These are phyloP conservation scores for Ophiocordyceps camponoti-rufipedis DNA, from an alignment of 2,329 filamentous ascomycete species.

Conservation along the genomic window DNA sequence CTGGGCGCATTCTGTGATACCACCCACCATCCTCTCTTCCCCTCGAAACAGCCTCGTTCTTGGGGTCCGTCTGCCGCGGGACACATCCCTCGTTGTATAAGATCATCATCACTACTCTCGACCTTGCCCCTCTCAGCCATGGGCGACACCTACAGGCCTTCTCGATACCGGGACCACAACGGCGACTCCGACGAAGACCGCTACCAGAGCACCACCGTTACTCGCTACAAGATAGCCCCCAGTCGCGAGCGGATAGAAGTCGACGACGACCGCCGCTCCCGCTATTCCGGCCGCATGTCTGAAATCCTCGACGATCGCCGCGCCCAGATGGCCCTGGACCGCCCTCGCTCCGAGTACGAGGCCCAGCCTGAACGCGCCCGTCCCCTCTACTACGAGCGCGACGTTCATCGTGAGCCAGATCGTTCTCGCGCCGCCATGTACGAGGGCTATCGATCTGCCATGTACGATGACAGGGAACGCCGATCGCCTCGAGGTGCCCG, in stretches of 20 bases:
- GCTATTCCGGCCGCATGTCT: conserved; percentile 22
- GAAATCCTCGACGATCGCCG: conserved; percentile 26
- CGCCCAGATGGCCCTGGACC: conserved; percentile 20
- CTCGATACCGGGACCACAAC: conserved; percentile 16
- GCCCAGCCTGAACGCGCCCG: conserved; percentile 18
- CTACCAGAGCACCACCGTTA: conserved; percentile 28
- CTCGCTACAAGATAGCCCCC: conserved; percentile 31
- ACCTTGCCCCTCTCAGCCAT: neutral
- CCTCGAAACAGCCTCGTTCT: neutral
- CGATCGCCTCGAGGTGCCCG: conserved; percentile 18
- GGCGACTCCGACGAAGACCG: conserved; percentile 24
- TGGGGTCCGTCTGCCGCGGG: too few relatives aligned
- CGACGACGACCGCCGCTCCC: conserved; percentile 27
- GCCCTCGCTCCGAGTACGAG: conserved; percentile 31
- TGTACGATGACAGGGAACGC: conserved; percentile 26
- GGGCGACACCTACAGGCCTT: conserved; percentile 3
- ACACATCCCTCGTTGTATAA: too few relatives aligned
- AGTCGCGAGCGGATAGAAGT: conserved; percentile 21
- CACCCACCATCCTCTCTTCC: neutral
- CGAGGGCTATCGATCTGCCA: neutral
- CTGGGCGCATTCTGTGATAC: neutral
- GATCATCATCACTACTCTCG: neutral
- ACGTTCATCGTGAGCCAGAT: conserved; percentile 10
- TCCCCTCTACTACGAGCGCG: conserved; percentile 24
- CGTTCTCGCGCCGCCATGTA: conserved; percentile 8